Evolutionary conservation across 2,329 filamentous ascomycete species (phyloP), one percentile per base, ranked within the genome.

Genomic region (Acephala macrosclerotiorum): DNA sequence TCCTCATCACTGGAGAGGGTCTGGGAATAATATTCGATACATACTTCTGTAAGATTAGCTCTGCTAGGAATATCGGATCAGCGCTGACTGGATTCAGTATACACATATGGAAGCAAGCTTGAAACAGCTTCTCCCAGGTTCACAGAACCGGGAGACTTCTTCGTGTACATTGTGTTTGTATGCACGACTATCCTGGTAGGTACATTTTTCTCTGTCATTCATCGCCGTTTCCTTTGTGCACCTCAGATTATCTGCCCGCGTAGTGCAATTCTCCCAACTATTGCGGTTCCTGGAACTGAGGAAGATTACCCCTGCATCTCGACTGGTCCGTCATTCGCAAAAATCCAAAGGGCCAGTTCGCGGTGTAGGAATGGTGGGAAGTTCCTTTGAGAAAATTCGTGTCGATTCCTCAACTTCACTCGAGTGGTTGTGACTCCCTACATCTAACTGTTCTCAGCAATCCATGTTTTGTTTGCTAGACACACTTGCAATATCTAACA

Each of bases 111-210:
- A 71, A 89, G 85, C 73, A 82, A 82, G 66, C 81, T 91, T 60
- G 90, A 92, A 79, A 83, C 77, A 42, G 83, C 83, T 67, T 88
- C 87, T 25, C 79, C 85, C 53, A 84, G 88, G 59, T 91, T 92
- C 74, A 80, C 80, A 61, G 79, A 83, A 68, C 86, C 88, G 18
- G 90, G 88, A 73, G 87, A 90, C 73, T 91, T 90, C 77, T 85
- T 91, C 74, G 82, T 83, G 65, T 92, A 91, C 76, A 77, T 91
- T 66, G 71, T 86, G 63, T 92, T 92, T 78, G 82, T 90, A 74
- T 84, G 82, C 70, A 77, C 79, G 36, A 78, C 86, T 69, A 89
- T 92, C 65, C 69, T 89, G 81, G 90, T 92, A 87, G 85, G 89
- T 71, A 68, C 57, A 71, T 72, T 64, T 70, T 71, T 66, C 40